Conservation (phyloP, 75 land plant genomes). For the Pinus tabuliformis region DNA sequence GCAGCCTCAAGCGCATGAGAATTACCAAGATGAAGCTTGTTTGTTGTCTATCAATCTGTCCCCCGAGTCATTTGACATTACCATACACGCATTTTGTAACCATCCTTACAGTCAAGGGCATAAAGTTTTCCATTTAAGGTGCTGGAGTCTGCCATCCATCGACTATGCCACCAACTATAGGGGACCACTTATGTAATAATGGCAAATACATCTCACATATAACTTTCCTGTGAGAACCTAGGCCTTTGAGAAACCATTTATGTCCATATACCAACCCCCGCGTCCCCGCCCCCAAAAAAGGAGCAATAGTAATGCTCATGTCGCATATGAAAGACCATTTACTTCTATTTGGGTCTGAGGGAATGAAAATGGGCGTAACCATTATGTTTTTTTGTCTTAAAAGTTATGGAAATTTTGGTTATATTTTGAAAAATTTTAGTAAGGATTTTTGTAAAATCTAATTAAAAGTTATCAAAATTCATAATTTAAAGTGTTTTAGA, state of each 20-base stretch:
- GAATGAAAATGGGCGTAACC: conserved; percentile 4
- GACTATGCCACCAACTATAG: conserved; percentile 61
- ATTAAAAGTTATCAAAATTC: no score
- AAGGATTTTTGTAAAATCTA: no score
- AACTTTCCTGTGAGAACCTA: conserved; percentile 61
- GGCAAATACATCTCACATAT: conserved; percentile 61
- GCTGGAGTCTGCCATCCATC: conserved; percentile 69
- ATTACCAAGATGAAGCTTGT: conserved; percentile 59
- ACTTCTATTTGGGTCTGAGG: conserved; percentile 72
- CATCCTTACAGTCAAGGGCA: conserved; percentile 70
- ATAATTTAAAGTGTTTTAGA: no score
- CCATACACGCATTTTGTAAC: conserved; percentile 71
- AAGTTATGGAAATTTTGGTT: no score
- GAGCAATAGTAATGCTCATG: conserved; percentile 72
- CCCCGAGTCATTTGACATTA: conserved; percentile 61
- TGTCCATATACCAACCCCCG: conserved; percentile 51
- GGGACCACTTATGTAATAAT: conserved; percentile 50
- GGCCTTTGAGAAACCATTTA: conserved; percentile 77
- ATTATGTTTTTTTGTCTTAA: no score
- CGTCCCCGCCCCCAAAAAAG: conserved; percentile 49
- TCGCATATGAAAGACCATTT: conserved; percentile 66
- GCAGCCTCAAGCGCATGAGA: conserved; percentile 72
- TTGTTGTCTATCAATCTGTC: conserved; percentile 55
- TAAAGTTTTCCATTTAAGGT: conserved; percentile 63
- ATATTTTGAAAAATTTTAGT: no score